Percentiles rank a stretch among this genome's conserved stretches.
These are phyloP conservation scores for Macaranga tanarius DNA, from an alignment of 441 rosid species.

Conservation along the genomic window DNA sequence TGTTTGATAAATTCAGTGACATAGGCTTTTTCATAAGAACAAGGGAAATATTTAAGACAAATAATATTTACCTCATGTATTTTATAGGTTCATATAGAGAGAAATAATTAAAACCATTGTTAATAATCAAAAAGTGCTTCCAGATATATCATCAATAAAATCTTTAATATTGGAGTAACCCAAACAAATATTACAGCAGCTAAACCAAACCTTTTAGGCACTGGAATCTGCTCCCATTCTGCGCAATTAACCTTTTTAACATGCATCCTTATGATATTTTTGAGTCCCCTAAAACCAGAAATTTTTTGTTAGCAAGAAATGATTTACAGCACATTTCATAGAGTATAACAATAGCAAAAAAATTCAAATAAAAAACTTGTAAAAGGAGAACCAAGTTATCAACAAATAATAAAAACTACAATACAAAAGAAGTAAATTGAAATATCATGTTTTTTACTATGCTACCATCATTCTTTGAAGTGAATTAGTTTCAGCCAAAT, in stretches of 20 bases:
- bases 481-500: not conserved
- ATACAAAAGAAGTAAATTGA: not conserved
- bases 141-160: not conserved
- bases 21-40: not conserved
- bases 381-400: not conserved
- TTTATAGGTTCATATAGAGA: conserved; percentile 2
- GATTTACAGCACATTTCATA: no score
- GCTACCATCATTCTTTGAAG: not conserved
- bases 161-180: not conserved
- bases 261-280: conserved; percentile 72
- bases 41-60: not conserved
- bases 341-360: not conserved
- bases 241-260: conserved; percentile 72
- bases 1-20: not conserved
- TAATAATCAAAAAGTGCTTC: not conserved
- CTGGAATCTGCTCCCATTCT: conserved; percentile 82
- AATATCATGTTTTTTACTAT: not conserved
- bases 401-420: not conserved
- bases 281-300: conserved; percentile 64
- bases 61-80: not conserved
- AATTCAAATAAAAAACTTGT: not conserved
- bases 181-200: conserved; percentile 5
- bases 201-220: conserved; percentile 76
- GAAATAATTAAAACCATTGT: not conserved
- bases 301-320: conserved; percentile 14